A percentile compares a stretch with the other conserved stretches of the same genome.
Conservation (phyloP, 169 alveolate species). For the Cryptosporidium sp. region DNA sequence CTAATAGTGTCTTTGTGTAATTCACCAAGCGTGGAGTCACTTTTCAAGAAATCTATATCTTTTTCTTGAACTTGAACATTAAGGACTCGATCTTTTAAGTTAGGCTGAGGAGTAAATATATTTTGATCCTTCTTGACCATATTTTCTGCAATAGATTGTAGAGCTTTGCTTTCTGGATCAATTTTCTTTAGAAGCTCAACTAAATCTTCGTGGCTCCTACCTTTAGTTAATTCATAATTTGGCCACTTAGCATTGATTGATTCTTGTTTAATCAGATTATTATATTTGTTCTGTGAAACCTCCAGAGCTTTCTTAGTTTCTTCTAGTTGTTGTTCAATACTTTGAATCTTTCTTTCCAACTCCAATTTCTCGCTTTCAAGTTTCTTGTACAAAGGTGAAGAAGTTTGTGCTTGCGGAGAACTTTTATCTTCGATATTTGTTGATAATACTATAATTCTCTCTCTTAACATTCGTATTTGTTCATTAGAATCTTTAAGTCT, state of each 20-base stretch:
- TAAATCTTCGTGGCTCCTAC: slow-evolving; percentile 63
- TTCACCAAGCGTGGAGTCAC: slow-evolving; percentile 42
- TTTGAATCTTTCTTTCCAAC: slow-evolving; percentile 38
- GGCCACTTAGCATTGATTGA: slow-evolving; percentile 55
- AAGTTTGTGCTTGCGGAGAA: slow-evolving; percentile 37
- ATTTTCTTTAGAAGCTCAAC: slow-evolving; percentile 49
- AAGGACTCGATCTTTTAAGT: slow-evolving; percentile 23
- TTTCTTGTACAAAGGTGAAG: slow-evolving; percentile 58
- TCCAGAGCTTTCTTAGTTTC: slow-evolving; percentile 35
- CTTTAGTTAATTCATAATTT: slow-evolving; percentile 12
- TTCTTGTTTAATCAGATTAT: slow-evolving; percentile 25
- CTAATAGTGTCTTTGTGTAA: slow-evolving; percentile 67
- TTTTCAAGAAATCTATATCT: slow-evolving; percentile 25
- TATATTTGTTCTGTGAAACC: slow-evolving; percentile 19
- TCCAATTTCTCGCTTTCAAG: slow-evolving; percentile 43
- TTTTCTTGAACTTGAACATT: slow-evolving; percentile 29
- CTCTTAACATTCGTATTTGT: slow-evolving; percentile 61
- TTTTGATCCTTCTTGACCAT: slow-evolving; percentile 45
- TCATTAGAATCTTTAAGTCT: slow-evolving; percentile 63
- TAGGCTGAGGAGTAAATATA: slow-evolving; percentile 33
- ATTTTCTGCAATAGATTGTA: slow-evolving; percentile 70
- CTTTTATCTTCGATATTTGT: slow-evolving; percentile 63
- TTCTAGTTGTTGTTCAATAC: slow-evolving; percentile 19
- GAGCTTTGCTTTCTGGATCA: slow-evolving; percentile 71
- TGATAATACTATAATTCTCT: slow-evolving; percentile 49